phyloP scores from a whole-genome alignment of 495 filamentous ascomycete species.

The Antarctomyces pellizariae region DNA sequence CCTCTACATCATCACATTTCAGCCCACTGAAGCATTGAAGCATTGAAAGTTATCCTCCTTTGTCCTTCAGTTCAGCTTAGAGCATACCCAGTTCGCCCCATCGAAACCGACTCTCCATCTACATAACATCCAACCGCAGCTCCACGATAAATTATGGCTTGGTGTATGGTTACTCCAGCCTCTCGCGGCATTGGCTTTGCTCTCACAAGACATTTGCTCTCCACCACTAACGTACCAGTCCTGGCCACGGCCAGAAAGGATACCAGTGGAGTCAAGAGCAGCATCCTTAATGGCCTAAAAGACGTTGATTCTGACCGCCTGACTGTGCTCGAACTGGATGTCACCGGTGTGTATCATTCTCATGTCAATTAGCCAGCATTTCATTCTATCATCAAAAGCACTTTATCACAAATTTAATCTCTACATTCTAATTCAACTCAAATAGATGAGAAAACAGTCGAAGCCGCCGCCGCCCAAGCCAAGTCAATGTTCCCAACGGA shows the following conservation, averaged over 20 bases:
- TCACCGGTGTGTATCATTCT: slow-evolving; percentile 25
- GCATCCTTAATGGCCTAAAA: slow-evolving; percentile 27
- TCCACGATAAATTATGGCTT: slow-evolving; percentile 10
- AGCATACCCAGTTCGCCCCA: too few species aligned
- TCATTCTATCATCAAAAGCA: not conserved
- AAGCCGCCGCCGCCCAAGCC: slow-evolving; percentile 18
- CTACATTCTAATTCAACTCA: not conserved
- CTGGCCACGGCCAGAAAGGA: slow-evolving; percentile 47
- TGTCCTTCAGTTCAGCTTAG: too few species aligned
- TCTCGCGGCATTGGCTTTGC: slow-evolving; percentile 56
- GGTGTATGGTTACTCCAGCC: slow-evolving; percentile 32
- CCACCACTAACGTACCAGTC: slow-evolving; percentile 38
- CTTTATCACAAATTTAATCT: not conserved
- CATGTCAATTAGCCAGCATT: slow-evolving; percentile 6
- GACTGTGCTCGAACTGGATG: slow-evolving; percentile 31
- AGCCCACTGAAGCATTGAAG: too few species aligned
- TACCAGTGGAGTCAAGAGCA: slow-evolving; percentile 22
- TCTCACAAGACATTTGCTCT: slow-evolving; percentile 41
- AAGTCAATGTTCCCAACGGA: slow-evolving; percentile 22
- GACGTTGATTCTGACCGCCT: slow-evolving; percentile 17
- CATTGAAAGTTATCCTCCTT: too few species aligned
- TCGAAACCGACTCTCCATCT: too few species aligned
- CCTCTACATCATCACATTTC: too few species aligned
- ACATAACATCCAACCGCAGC: too few species aligned
- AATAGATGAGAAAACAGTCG: slow-evolving; percentile 24